A percentile compares a stretch with the other conserved stretches of the same genome.
Evolutionary conservation across 352 stramenopile species (phyloP).

Genomic region (Phytophthora constricta): DNA sequence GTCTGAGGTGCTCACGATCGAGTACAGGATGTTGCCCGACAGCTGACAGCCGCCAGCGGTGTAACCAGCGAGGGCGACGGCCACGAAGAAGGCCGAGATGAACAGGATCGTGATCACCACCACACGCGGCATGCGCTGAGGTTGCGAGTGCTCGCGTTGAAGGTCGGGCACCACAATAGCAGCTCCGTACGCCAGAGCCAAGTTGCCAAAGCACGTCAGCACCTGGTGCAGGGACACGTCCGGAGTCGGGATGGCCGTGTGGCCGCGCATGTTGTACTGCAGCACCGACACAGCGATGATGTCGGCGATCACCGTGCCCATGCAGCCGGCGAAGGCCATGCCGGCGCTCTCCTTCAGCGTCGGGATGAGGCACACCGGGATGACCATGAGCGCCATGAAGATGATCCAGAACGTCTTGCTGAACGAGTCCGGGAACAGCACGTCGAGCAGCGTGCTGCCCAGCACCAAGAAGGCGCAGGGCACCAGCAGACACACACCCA

Average conservation of each 20-base stretch:
- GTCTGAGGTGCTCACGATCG: constrained; percentile 44
- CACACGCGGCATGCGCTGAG: constrained; percentile 57
- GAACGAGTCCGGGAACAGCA: constrained; percentile 58
- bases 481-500: constrained; percentile 48
- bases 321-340: constrained; percentile 49
- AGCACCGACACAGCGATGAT: constrained; percentile 46
- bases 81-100: constrained; percentile 57
- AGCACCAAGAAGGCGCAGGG: constrained; percentile 61
- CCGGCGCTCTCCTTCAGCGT: constrained; percentile 57
- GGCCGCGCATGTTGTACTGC: constrained; percentile 54
- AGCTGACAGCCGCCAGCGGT: constrained; percentile 59
- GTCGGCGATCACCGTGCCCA: constrained; percentile 61
- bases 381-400: constrained; percentile 53
- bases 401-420: constrained; percentile 52
- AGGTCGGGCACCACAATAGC: constrained; percentile 61
- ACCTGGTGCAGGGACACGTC: constrained; percentile 53
- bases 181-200: constrained; percentile 57
- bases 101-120: constrained; percentile 56
- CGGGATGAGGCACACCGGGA: constrained; percentile 52
- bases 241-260: constrained; percentile 43
- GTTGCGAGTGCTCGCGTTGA: constrained; percentile 57
- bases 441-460: constrained; percentile 44
- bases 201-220: constrained; percentile 55
- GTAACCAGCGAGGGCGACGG: constrained; percentile 47
- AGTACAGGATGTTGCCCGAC: constrained; percentile 63